Percentiles rank a stretch among this genome's conserved stretches.
phyloP scores from a whole-genome alignment of 2,329 filamentous ascomycete genomes.

The Cercospora sp. region DNA sequence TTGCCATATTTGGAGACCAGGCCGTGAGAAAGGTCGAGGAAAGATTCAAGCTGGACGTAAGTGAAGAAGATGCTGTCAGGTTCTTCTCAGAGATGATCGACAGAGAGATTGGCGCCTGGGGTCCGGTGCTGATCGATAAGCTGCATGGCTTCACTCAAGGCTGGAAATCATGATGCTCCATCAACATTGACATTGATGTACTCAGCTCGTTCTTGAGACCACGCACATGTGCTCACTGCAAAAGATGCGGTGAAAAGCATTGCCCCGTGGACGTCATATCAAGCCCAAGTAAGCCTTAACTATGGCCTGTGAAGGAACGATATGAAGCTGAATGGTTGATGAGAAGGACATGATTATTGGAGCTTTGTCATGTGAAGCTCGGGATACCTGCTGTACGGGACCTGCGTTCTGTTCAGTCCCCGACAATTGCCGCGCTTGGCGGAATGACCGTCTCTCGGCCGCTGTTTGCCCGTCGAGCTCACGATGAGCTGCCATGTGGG shows the following conservation, averaged over 20 bases:
- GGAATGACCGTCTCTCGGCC: slow-evolving; percentile 7
- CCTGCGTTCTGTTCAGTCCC: slow-evolving; percentile 10
- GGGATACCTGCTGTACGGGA: not conserved
- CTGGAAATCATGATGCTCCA: slow-evolving; percentile 49
- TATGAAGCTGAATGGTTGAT: not conserved
- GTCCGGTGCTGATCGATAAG: slow-evolving; percentile 91
- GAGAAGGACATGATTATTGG: not conserved
- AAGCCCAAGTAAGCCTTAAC: not conserved
- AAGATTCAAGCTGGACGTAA: slow-evolving; percentile 86
- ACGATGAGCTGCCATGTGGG: not conserved
- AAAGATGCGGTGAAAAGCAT: not conserved
- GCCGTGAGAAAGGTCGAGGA: slow-evolving; percentile 94
- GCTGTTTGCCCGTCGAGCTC: slow-evolving; percentile 11
- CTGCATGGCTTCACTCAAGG: slow-evolving; percentile 92
- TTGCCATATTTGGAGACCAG: slow-evolving; percentile 73
- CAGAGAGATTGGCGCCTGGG: slow-evolving; percentile 83
- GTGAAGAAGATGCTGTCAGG: slow-evolving; percentile 86
- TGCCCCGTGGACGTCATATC: not conserved
- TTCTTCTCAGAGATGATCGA: slow-evolving; percentile 88
- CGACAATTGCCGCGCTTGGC: slow-evolving; percentile 12
- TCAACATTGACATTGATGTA: not conserved
- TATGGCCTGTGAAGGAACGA: not conserved
- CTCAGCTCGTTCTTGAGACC: not conserved
- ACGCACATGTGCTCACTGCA: not conserved
- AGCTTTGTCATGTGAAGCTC: not conserved